Evolutionary conservation across 73 alveolate species (phyloP), one percentile per base, ranked within the genome.

Genomic region (Urostyla sp.): DNA sequence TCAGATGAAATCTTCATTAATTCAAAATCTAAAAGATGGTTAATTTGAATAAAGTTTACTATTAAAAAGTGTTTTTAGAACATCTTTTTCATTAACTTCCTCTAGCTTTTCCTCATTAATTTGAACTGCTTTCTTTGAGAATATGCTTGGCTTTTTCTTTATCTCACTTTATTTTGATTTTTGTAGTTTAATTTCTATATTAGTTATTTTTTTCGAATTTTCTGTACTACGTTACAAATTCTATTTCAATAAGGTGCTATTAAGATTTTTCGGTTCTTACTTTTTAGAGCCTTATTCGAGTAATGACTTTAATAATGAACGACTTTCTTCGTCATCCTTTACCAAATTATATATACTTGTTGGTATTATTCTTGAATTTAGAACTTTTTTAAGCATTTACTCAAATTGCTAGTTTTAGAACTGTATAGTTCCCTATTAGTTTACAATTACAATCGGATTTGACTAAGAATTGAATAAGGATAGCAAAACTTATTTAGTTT

Each of bases 321-420:
- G 6, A 5, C 66, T 37, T 3, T 48, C 69, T 46, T 69, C 83
- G 34, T 73, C 85, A 0, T 52, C 74, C 10, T 11, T 28, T 16
- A 61, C 53, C 1, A 73, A 34, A 28, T 73, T 73, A 35, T 16
- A 51, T 10, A 73, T 73, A 10, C 59, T 21, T 2, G 50, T 21
- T 2, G 85, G 85, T 10, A 51, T 36, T 20, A 5, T 20, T 36
- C 40, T 73, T 1, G 53, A 16, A 10, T 54, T 54, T 6, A 73
- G 58, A 21, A 73, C 11, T 0, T 31, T 2, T 15, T 7, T 4
- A 1, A 73, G 75, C 85, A 73, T 73, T 1, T 27, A 8, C 44
- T 73, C 85, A 38, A 73, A 73, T 7, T 51, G 7, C 46, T 73
- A 34, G 28, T 73, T 73, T 45, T 58, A 73, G 32, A 73, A 50